A percentile compares a stretch with the other conserved stretches of the same genome.
These are phyloP conservation scores for Fusarium verrucosum DNA, from an alignment of 2,329 filamentous ascomycete genomes.

Conservation along the genomic window DNA sequence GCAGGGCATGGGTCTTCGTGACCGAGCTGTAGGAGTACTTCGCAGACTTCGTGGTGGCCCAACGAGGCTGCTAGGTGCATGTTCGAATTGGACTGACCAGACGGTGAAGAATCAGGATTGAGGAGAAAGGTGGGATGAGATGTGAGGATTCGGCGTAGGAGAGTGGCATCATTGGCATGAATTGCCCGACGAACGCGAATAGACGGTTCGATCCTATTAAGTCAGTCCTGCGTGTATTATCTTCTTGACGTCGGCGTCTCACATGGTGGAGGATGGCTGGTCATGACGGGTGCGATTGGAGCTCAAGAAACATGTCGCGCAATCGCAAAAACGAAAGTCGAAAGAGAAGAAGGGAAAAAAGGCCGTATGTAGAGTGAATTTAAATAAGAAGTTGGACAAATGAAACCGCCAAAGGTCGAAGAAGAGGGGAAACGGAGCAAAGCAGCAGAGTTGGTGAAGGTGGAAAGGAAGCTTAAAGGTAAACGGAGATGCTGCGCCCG, in stretches of 20 bases:
- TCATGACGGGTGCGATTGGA: slow-evolving; percentile 41
- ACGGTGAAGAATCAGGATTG: slow-evolving; percentile 78
- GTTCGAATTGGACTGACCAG: slow-evolving; percentile 80
- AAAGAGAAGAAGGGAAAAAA: slow-evolving; percentile 2
- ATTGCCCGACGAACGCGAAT: slow-evolving; percentile 85
- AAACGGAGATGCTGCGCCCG: slow-evolving; percentile 4
- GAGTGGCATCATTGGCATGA: slow-evolving; percentile 73
- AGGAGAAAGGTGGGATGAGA: slow-evolving; percentile 76
- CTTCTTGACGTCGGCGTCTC: neutral
- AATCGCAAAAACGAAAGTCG: slow-evolving; percentile 10
- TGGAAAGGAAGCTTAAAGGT: slow-evolving; percentile 32
- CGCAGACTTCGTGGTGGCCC: slow-evolving; percentile 74
- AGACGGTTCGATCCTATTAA: slow-evolving; percentile 75
- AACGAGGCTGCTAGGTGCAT: slow-evolving; percentile 82
- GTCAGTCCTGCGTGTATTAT: neutral
- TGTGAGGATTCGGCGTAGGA: slow-evolving; percentile 79
- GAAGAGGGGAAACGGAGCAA: slow-evolving; percentile 11
- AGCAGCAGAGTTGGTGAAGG: slow-evolving; percentile 10
- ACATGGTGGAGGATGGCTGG: slow-evolving; percentile 38
- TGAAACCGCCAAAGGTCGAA: neutral
- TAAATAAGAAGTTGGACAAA: neutral
- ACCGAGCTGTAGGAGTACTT: slow-evolving; percentile 74
- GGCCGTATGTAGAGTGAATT: neutral
- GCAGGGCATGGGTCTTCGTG: slow-evolving; percentile 79
- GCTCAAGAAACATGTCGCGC: slow-evolving; percentile 36